A percentile compares a stretch with the other conserved stretches of the same genome.
Evolutionary conservation across 176 grass and related monocot genomes (phyloP).

Genomic region (Oryza meyeriana): DNA sequence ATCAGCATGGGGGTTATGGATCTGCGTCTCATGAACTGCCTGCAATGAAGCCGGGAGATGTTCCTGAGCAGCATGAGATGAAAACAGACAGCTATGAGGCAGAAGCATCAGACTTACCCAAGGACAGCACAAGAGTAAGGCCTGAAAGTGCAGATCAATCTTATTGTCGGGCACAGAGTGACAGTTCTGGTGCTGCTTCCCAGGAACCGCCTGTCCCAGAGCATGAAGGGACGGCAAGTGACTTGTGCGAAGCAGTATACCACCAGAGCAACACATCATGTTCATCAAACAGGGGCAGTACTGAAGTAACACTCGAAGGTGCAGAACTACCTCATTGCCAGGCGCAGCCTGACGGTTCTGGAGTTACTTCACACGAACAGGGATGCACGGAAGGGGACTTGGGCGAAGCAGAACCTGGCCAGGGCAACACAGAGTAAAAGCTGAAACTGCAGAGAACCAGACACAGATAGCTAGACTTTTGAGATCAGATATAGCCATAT

Average conservation of each 20-base stretch:
- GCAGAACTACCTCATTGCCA: conserved; percentile 3
- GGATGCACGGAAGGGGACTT: neutral
- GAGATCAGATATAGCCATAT: conserved; percentile 22
- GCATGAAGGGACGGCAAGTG: neutral
- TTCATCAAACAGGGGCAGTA: conserved; percentile 4
- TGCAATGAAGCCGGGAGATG: neutral
- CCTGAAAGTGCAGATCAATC: neutral
- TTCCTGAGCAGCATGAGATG: neutral
- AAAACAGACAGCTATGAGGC: conserved; percentile 17
- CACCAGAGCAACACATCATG: neutral
- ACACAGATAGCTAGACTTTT: conserved; percentile 22
- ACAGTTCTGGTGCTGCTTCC: conserved; percentile 9
- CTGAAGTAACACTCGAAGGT: conserved; percentile 4
- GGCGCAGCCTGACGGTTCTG: conserved; percentile 2
- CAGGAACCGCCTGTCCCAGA: neutral
- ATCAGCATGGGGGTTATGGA: conserved; percentile 9
- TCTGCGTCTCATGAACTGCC: neutral
- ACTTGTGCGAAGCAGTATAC: conserved; percentile 6
- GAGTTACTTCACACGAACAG: neutral
- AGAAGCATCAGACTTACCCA: conserved; percentile 5
- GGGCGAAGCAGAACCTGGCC: neutral
- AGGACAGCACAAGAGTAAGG: conserved; percentile 5
- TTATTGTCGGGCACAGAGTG: neutral
- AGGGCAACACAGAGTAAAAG: neutral
- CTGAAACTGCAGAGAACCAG: conserved; percentile 7